Evolutionary conservation across 2,329 filamentous ascomycete genomes (phyloP).

Genomic region (Aspergillus aculeatinus): DNA sequence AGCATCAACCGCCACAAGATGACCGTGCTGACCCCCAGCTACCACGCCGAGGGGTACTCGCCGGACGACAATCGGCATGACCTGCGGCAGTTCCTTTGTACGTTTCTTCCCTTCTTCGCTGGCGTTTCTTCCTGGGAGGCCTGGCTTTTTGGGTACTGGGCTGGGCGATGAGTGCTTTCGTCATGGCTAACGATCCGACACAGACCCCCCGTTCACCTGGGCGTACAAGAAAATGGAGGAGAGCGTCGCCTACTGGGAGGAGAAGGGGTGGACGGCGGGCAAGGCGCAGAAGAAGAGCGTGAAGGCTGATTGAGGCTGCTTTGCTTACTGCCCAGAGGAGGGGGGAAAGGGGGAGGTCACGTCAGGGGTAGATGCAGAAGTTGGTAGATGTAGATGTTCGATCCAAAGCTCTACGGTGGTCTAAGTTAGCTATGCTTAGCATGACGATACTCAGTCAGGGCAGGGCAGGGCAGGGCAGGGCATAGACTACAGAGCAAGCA

Average conservation of each 20-base stretch:
- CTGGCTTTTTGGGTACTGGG: too few species aligned
- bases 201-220: constrained; percentile 43
- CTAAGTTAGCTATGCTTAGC: too few species aligned
- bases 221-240: constrained; percentile 52
- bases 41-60: constrained; percentile 54
- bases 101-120: constrained; percentile 5
- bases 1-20: constrained; percentile 66
- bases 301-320: constrained; percentile 29
- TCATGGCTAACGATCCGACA: neutral
- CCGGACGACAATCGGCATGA: constrained; percentile 62
- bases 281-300: constrained; percentile 39
- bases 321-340: too few species aligned
- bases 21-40: constrained; percentile 58
- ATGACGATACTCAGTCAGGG: too few species aligned
- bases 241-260: constrained; percentile 46
- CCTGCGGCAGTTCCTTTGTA: constrained; percentile 55
- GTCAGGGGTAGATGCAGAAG: too few species aligned
- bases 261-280: constrained; percentile 33
- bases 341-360: too few species aligned
- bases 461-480: too few species aligned
- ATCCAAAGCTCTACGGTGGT: too few species aligned
- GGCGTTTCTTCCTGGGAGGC: neutral
- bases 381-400: too few species aligned
- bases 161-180: neutral
- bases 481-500: too few species aligned